phyloP scores from a whole-genome alignment of 768 basidiomycete genomes.

The Paxillus involutus region DNA sequence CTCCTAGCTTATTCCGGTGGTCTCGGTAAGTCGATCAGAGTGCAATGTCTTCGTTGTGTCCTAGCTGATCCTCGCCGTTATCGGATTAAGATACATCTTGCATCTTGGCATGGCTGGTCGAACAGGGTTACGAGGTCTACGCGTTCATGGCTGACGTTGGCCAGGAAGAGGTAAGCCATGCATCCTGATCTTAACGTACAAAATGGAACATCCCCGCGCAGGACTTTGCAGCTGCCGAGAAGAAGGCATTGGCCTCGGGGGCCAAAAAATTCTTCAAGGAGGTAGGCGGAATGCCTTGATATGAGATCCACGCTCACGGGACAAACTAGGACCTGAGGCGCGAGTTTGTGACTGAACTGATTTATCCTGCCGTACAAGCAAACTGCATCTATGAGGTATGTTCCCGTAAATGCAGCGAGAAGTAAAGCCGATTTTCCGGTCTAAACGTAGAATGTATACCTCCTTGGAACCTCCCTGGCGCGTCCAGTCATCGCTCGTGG shows the following conservation, averaged over 20 bases:
- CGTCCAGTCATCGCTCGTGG: constrained; percentile 98
- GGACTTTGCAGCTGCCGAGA: constrained; percentile 92
- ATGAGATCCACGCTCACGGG: neutral
- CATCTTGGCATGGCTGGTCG: constrained; percentile 98
- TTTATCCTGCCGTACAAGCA: constrained; percentile 97
- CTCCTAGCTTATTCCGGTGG: constrained; percentile 98
- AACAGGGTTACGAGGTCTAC: constrained; percentile 95
- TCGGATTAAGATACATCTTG: constrained; percentile 84
- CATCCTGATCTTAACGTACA: neutral
- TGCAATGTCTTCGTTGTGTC: neutral
- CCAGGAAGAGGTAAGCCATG: constrained; percentile 70
- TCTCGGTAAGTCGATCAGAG: constrained; percentile 62
- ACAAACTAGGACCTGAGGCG: constrained; percentile 81
- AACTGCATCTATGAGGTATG: constrained; percentile 97
- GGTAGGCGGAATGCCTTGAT: constrained; percentile 39
- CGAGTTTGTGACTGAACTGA: constrained; percentile 94
- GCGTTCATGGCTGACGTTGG: constrained; percentile 98
- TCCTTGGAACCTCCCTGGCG: constrained; percentile 95
- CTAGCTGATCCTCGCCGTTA: constrained; percentile 11
- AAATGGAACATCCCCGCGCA: constrained; percentile 30
- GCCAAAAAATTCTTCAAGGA: constrained; percentile 96
- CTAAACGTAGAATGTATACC: constrained; percentile 79
- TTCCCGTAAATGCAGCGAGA: neutral
- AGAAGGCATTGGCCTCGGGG: constrained; percentile 87
- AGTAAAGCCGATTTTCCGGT: neutral